A percentile compares a stretch with the other conserved stretches of the same genome.
Evolutionary conservation across 331 rosid species (phyloP).

Genomic region (Arachis monticola): DNA sequence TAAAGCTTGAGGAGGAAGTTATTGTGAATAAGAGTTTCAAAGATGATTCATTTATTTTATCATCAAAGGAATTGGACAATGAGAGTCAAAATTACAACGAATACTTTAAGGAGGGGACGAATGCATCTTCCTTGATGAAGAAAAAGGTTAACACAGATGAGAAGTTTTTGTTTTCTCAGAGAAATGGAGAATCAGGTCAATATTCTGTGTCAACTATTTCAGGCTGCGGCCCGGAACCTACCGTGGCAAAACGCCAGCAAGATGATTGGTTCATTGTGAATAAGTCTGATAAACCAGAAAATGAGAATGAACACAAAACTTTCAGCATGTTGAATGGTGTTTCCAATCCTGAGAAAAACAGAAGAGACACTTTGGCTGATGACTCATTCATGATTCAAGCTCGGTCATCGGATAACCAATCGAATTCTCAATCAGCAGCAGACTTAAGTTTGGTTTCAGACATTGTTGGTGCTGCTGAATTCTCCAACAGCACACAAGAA

Average conservation of each 20-base stretch:
- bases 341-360: conserved; percentile 57
- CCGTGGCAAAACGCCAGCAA: conserved; percentile 53
- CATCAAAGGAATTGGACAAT: conserved; percentile 44
- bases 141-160: conserved; percentile 55
- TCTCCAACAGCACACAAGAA: conserved; percentile 50
- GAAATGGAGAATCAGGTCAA: conserved; percentile 54
- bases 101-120: conserved; percentile 58
- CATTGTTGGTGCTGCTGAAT: conserved; percentile 60
- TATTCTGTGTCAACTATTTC: conserved; percentile 43
- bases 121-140: conserved; percentile 39
- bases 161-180: conserved; percentile 59
- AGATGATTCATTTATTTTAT: conserved; percentile 67
- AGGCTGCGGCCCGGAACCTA: conserved; percentile 44
- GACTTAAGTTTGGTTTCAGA: conserved; percentile 66
- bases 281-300: conserved; percentile 48
- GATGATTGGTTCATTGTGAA: conserved; percentile 74
- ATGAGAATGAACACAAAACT: conserved; percentile 46
- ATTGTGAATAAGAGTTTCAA: conserved; percentile 49
- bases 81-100: conserved; percentile 42
- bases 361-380: conserved; percentile 62
- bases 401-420: conserved; percentile 58
- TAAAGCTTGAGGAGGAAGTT: conserved; percentile 57
- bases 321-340: conserved; percentile 55
- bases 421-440: conserved; percentile 59
- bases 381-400: conserved; percentile 92